Conservation (phyloP, 495 filamentous ascomycete genomes). For the Xylaria telfairii region DNA sequence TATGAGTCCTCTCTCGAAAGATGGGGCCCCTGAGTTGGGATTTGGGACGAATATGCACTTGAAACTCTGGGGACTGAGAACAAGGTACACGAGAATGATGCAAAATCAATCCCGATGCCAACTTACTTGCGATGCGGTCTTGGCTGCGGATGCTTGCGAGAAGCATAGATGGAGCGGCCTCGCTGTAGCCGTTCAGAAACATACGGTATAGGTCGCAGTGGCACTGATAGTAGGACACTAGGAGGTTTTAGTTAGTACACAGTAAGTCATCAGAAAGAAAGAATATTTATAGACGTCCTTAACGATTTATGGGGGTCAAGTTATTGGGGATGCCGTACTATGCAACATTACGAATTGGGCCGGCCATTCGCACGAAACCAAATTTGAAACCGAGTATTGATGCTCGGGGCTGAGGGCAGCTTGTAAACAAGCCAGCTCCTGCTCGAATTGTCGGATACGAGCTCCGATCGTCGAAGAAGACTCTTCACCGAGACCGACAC, state of each 20-base stretch:
- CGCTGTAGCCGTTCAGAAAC: constrained; percentile 36
- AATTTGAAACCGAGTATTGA: constrained; percentile 31
- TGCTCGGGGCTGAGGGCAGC: constrained; percentile 25
- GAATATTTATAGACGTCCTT: neutral
- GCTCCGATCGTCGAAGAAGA: constrained; percentile 30
- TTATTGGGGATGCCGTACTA: neutral
- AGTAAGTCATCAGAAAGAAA: neutral
- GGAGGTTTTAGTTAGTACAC: neutral
- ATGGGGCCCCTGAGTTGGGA: neutral
- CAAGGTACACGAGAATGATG: neutral
- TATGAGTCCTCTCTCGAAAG: neutral
- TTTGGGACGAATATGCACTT: neutral
- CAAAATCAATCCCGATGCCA: neutral
- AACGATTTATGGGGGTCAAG: too few relatives aligned
- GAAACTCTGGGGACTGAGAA: neutral
- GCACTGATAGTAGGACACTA: constrained; percentile 39
- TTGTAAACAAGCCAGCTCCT: constrained; percentile 25
- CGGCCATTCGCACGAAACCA: constrained; percentile 28
- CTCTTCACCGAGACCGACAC: constrained; percentile 34
- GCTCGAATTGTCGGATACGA: constrained; percentile 31
- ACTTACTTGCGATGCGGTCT: constrained; percentile 27
- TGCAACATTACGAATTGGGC: constrained; percentile 39
- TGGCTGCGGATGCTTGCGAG: constrained; percentile 29
- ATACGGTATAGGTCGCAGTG: constrained; percentile 43
- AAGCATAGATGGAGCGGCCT: constrained; percentile 35